Conservation (phyloP, 2,329 filamentous ascomycete genomes). For the Didymella pomorum region DNA sequence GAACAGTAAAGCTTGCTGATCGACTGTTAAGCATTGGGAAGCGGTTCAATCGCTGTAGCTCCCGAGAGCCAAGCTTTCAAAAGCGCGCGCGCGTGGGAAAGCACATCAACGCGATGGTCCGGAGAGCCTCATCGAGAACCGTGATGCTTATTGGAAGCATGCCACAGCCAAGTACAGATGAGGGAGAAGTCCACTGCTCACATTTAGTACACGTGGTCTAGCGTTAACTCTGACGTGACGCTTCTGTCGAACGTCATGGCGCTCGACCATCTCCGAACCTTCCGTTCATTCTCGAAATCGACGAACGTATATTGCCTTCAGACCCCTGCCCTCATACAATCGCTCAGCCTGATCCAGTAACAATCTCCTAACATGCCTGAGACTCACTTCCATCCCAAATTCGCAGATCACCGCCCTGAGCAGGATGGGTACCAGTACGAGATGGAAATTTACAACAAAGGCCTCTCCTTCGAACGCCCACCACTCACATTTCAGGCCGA, state of each 20-base stretch:
- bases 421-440: slow-evolving; percentile 38
- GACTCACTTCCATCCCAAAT: slow-evolving; percentile 24
- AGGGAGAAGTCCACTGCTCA: not conserved
- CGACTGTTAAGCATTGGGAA: slow-evolving; percentile 13
- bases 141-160: not conserved
- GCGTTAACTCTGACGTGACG: not conserved
- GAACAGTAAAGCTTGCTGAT: slow-evolving; percentile 14
- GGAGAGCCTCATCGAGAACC: not conserved
- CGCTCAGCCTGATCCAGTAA: not conserved
- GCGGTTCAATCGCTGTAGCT: slow-evolving; percentile 6
- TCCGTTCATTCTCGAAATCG: not conserved
- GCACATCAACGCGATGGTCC: not conserved
- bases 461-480: slow-evolving; percentile 45
- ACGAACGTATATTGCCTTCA: not conserved
- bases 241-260: slow-evolving; percentile 2
- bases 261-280: slow-evolving; percentile 10
- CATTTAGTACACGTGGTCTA: not conserved
- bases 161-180: not conserved
- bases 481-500: slow-evolving; percentile 45
- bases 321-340: not conserved
- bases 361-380: slow-evolving; percentile 18
- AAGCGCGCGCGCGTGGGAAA: not conserved
- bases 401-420: slow-evolving; percentile 20
- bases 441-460: slow-evolving; percentile 41
- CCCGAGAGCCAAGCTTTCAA: slow-evolving; percentile 11